Evolutionary conservation across 2,329 filamentous ascomycete genomes (phyloP).

Genomic region (Rhynchosporium agropyri): DNA sequence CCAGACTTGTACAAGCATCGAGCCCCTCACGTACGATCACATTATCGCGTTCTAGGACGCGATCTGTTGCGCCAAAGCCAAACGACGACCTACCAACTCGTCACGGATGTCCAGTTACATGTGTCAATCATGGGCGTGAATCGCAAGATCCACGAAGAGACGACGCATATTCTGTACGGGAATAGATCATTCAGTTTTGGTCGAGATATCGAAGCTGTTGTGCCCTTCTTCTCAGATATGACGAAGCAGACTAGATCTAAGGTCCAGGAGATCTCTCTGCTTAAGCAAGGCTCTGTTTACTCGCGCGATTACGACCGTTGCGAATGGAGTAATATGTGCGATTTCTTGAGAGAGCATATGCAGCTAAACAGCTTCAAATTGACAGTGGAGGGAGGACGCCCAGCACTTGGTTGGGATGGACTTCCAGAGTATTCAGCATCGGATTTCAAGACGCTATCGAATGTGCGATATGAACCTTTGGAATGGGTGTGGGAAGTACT

Average conservation of each 20-base stretch:
- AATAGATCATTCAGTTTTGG: conserved; percentile 62
- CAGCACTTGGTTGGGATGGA: conserved; percentile 51
- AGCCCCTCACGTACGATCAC: conserved; percentile 39
- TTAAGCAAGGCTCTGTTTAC: conserved; percentile 57
- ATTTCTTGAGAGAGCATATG: conserved; percentile 47
- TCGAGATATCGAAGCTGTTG: conserved; percentile 60
- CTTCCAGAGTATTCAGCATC: conserved; percentile 49
- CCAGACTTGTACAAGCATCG: conserved; percentile 35
- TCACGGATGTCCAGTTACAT: conserved; percentile 48
- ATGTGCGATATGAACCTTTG: conserved; percentile 50
- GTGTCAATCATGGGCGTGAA: conserved; percentile 51
- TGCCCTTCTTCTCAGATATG: conserved; percentile 61
- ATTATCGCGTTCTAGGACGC: conserved; percentile 48
- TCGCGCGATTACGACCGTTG: conserved; percentile 57
- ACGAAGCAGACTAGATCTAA: conserved; percentile 51
- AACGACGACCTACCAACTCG: conserved; percentile 59
- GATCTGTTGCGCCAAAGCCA: conserved; percentile 47
- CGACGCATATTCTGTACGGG: conserved; percentile 58
- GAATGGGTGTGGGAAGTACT: conserved; percentile 62
- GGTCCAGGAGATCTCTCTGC: conserved; percentile 54
- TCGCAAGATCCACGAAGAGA: conserved; percentile 56
- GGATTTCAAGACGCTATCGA: conserved; percentile 52
- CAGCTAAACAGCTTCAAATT: conserved; percentile 51
- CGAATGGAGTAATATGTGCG: conserved; percentile 58
- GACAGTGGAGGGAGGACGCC: conserved; percentile 58